phyloP scores from a whole-genome alignment of 2,329 filamentous ascomycete genomes.

The Dactylonectria estremocensis region DNA sequence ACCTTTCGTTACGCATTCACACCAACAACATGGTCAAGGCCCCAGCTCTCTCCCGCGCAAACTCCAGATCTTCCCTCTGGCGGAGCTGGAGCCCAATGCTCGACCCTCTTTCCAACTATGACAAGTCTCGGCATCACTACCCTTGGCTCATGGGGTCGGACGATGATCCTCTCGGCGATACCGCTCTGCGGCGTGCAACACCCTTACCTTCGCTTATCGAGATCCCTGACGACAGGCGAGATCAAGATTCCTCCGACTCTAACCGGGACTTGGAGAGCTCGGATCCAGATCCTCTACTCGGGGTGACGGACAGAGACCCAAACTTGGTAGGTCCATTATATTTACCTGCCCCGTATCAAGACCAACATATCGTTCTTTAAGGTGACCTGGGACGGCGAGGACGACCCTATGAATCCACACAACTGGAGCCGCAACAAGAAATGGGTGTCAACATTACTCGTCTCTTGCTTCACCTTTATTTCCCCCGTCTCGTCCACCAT shows the following conservation, averaged over 20 bases:
- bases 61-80: constrained; percentile 50
- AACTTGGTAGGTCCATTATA: constrained; percentile 38
- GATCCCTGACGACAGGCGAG: constrained; percentile 11
- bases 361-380: constrained; percentile 25
- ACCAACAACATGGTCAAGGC: constrained; percentile 19
- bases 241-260: background rate
- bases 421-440: constrained; percentile 63
- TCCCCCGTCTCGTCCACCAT: constrained; percentile 68
- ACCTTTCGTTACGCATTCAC: constrained; percentile 13
- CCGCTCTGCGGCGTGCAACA: constrained; percentile 9
- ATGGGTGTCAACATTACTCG: constrained; percentile 54
- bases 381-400: constrained; percentile 61
- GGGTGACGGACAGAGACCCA: constrained; percentile 33
- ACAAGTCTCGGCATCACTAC: constrained; percentile 49
- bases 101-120: constrained; percentile 46
- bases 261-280: constrained; percentile 29
- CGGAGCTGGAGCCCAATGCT: constrained; percentile 47
- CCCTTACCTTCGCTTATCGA: constrained; percentile 35
- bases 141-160: constrained; percentile 44
- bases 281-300: constrained; percentile 24
- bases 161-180: constrained; percentile 1
- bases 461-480: constrained; percentile 65
- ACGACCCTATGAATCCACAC: constrained; percentile 57
- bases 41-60: constrained; percentile 37
- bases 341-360: background rate